These are phyloP conservation scores for Kuraishia floccosa DNA, from an alignment of 805 yeast genomes.

Conservation along the genomic window DNA sequence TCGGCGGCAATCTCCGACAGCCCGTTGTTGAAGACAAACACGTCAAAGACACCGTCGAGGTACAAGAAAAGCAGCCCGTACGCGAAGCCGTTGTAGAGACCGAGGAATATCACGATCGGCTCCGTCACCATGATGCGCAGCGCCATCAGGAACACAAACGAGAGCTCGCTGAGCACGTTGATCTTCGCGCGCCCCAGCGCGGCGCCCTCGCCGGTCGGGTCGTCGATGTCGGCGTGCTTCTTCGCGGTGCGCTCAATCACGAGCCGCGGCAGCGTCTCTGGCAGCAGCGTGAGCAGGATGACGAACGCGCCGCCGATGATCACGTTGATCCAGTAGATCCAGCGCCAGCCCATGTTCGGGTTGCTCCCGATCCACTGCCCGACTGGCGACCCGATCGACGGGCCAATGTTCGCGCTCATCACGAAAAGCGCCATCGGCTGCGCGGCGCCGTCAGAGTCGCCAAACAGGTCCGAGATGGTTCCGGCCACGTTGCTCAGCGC, in stretches of 20 bases:
- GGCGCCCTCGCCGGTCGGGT: slow-evolving; percentile 4
- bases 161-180: slow-evolving; percentile 14
- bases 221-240: slow-evolving; percentile 8
- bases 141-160: slow-evolving; percentile 18
- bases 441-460: slow-evolving; percentile 20
- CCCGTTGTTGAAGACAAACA: slow-evolving; percentile 20
- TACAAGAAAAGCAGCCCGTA: slow-evolving; percentile 22
- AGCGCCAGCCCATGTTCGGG: slow-evolving; percentile 15
- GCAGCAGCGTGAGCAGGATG: slow-evolving; percentile 12
- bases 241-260: slow-evolving; percentile 19
- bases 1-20: slow-evolving; percentile 19
- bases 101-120: slow-evolving; percentile 20
- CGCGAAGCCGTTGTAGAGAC: slow-evolving; percentile 22
- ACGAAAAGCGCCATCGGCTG: slow-evolving; percentile 24
- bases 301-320: slow-evolving; percentile 17
- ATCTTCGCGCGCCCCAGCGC: slow-evolving; percentile 13
- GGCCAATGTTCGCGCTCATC: slow-evolving; percentile 22
- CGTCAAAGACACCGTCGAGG: slow-evolving; percentile 22
- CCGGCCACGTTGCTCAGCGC: slow-evolving; percentile 23
- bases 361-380: slow-evolving; percentile 23
- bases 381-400: slow-evolving; percentile 22
- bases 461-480: slow-evolving; percentile 22
- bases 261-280: slow-evolving; percentile 23
- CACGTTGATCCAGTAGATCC: slow-evolving; percentile 20
- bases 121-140: slow-evolving; percentile 21